Base-by-base conservation (phyloP, 805 yeast species). In the Schwanniomyces pseudopolymorphus region DNA sequence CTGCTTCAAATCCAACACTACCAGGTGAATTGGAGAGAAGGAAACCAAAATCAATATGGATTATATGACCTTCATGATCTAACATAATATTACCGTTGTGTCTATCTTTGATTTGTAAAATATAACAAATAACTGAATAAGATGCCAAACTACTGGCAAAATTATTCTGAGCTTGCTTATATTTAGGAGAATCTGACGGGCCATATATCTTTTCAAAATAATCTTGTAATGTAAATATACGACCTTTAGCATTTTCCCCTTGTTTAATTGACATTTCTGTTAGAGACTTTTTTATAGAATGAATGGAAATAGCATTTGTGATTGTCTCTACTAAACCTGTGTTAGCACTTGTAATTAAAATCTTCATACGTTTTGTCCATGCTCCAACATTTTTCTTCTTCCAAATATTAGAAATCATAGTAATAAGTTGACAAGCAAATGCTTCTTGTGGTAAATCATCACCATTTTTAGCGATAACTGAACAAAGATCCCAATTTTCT, bases 61-160 rank as follows among this genome's bases (percentile, higher is more conserved):
- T 83, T 10, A 94, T 86, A 61, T 94, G 99, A 0, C 99, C 99
- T 49, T 92, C 96, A 48, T 85, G 83, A 60, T 94, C 99, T 33
- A 92, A 73, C 99, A 94, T 92, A 48, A 94, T 91, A 64, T 94
- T 94, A 59, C 99, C 99, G 61, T 92, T 92, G 62, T 92, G 99
- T 55, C 99, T 80, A 66, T 94, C 99, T 63, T 94, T 94, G 49
- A 94, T 88, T 68, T 92, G 98, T 42, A 94, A 71, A 35, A 92
- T 70, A 55, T 90, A 94, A 50, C 97, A 89, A 27, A 94, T 84
- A 14, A 94, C 83, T 0, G 97, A 90, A 66, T 92, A 94, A 0
- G 95, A 86, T 0, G 99, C 98, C 53, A 94, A 72, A 16, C 97
- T 89, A 41, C 77, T 75, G 2, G 95, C 87, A 66, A 94, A 94